phyloP scores from a whole-genome alignment of 306 rosid genomes.

The Malus domestica region DNA sequence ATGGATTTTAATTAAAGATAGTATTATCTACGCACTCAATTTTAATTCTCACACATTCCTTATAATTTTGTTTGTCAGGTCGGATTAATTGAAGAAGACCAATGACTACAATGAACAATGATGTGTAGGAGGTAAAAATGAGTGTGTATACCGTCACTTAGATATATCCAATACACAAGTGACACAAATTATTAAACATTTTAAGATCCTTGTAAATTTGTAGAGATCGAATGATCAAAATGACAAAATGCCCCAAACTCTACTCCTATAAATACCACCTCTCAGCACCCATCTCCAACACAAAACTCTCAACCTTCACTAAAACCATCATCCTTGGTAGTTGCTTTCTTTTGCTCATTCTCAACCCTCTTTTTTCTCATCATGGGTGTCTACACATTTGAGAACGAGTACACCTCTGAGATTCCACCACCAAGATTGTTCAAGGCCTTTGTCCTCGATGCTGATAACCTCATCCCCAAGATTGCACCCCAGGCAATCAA shows the following conservation, averaged over 20 bases:
- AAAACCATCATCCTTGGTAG: background rate
- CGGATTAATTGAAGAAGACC: no score
- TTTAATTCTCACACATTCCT: no score
- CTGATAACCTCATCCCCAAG: slow-evolving; percentile 46
- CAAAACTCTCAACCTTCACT: background rate
- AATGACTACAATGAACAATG: no score
- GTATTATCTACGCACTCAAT: no score
- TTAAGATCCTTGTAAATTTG: background rate
- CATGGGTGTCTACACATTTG: slow-evolving; percentile 41
- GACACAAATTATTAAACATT: background rate
- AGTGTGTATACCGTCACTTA: background rate
- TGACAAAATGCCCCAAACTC: background rate
- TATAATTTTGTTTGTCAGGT: no score
- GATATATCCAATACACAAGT: background rate
- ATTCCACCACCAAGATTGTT: slow-evolving; percentile 38
- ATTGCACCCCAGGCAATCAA: slow-evolving; percentile 41
- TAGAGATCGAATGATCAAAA: background rate
- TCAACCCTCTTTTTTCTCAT: background rate
- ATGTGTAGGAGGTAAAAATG: no score
- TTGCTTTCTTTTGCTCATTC: background rate
- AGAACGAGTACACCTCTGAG: slow-evolving; percentile 29
- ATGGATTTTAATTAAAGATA: background rate
- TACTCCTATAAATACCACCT: slow-evolving; percentile 1
- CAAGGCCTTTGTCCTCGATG: slow-evolving; percentile 65
- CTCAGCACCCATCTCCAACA: background rate